Percentiles rank a stretch among this genome's conserved stretches.
These are phyloP conservation scores for Candida neerlandica DNA, from an alignment of 1,139 yeast genomes.

Conservation along the genomic window DNA sequence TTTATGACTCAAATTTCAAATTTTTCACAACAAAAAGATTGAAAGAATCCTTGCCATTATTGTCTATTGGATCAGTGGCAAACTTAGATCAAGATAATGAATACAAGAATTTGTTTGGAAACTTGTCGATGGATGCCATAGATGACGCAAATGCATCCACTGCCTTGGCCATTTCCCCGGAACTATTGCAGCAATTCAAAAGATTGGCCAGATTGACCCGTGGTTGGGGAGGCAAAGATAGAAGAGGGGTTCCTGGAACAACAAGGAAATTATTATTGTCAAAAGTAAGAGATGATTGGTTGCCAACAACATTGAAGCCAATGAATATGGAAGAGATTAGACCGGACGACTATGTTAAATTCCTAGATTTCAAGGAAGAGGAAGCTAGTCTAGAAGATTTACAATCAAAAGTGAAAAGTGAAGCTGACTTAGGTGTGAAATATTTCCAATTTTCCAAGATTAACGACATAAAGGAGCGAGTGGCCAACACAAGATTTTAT, in stretches of 20 bases:
- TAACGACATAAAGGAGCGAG: constrained; percentile 40
- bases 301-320: constrained; percentile 70
- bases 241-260: constrained; percentile 72
- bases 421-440: constrained; percentile 50
- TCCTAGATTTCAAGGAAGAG: constrained; percentile 44
- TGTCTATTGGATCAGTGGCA: constrained; percentile 48
- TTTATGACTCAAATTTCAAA: constrained; percentile 47
- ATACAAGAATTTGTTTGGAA: constrained; percentile 72
- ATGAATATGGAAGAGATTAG: constrained; percentile 61
- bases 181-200: constrained; percentile 63
- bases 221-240: constrained; percentile 85
- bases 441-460: constrained; percentile 56
- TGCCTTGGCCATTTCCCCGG: constrained; percentile 63
- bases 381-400: constrained; percentile 34
- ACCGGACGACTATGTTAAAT: constrained; percentile 39
- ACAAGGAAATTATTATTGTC: constrained; percentile 67
- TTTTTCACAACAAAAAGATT: constrained; percentile 48
- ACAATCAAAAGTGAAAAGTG: constrained; percentile 43
- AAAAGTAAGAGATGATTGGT: constrained; percentile 78
- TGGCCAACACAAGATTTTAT: constrained; percentile 62
- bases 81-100: constrained; percentile 82
- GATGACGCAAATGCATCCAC: constrained; percentile 74
- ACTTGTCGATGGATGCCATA: constrained; percentile 65
- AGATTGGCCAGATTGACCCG: constrained; percentile 62
- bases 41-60: constrained; percentile 36